Base-by-base conservation (phyloP, 2,329 filamentous ascomycete species). In the Phialophora verrucosa region DNA sequence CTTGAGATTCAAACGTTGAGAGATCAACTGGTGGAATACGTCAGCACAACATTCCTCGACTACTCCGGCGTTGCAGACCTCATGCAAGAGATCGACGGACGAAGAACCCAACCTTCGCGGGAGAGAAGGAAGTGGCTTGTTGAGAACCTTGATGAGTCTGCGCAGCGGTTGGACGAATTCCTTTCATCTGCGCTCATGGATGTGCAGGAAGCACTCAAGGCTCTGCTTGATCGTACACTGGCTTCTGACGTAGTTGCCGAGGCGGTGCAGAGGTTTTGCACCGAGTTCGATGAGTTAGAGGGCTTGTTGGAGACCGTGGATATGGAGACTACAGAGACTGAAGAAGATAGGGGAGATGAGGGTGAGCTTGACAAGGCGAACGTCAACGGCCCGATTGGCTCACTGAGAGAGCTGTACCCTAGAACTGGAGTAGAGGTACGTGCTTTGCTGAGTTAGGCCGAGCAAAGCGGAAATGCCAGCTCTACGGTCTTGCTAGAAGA, bases 181-280 rank as follows among this genome's bases (percentile, higher is more conserved):
- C 82, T 99, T 27, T 93, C 95, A 0, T 96, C 92, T 1, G 95
- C 94, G 2, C 84, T 97, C 32, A 94, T 97, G 83, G 95, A 99
- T 76, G 93, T 93, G 2, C 88, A 91, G 72, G 91, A 95, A 59
- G 91, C 92, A 67, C 78, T 98, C 29, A 90, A 89, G 70, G 83
- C 87, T 50, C 80, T 99, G 1, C 88, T 90, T 68, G 91, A 91
- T 73, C 86, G 90, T 0, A 84, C 83, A 11, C 80, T 96, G 64
- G 90, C 90, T 14, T 87, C 91, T 56, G 83, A 88, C 55, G 86
- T 97, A 57, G 95, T 92, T 0, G 91, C 96, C 73, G 87, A 91
- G 70, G 94, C 93, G 0, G 91, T 93, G 0, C 89, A 92, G 72
- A 84, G 82, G 61, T 99, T 99, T 79, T 96, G 93, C 71, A 84